Evolutionary conservation across 352 stramenopile species (phyloP).

Genomic region (Nothophytophthora sp.): DNA sequence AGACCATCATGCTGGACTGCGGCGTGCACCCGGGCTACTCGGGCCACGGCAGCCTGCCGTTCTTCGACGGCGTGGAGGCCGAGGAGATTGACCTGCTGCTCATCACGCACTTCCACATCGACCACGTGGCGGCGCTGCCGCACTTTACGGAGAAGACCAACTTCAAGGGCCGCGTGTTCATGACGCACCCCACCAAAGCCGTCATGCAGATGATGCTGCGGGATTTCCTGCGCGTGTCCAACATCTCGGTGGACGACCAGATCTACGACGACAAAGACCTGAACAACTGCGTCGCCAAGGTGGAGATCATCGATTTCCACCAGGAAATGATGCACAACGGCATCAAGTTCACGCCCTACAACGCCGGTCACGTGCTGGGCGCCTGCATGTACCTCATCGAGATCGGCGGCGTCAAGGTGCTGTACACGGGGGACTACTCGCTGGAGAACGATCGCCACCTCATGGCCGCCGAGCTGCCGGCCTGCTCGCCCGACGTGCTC

Average conservation of each 20-base stretch:
- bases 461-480: conserved; percentile 89
- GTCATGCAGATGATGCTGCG: conserved; percentile 98
- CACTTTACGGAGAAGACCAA: conserved; percentile 99
- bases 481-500: conserved; percentile 96
- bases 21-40: conserved; percentile 93
- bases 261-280: conserved; percentile 96
- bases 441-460: conserved; percentile 99
- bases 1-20: conserved; percentile 97
- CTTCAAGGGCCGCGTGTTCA: conserved; percentile 98
- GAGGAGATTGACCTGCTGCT: conserved; percentile 97
- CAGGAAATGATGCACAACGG: conserved; percentile 97
- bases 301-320: conserved; percentile 99
- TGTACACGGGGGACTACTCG: conserved; percentile 99
- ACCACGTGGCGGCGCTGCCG: conserved; percentile 98
- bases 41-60: conserved; percentile 97
- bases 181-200: conserved; percentile 99
- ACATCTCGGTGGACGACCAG: conserved; percentile 93
- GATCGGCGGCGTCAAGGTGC: conserved; percentile 96
- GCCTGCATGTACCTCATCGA: conserved; percentile 99
- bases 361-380: conserved; percentile 98
- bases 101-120: conserved; percentile 99
- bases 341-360: conserved; percentile 99
- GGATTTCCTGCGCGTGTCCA: conserved; percentile 96
- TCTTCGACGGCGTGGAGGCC: conserved; percentile 97
- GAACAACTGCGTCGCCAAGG: conserved; percentile 96